Evolutionary conservation across 2,329 filamentous ascomycete genomes (phyloP), one percentile per base, ranked within the genome.

Genomic region (Fusarium oxysporum): DNA sequence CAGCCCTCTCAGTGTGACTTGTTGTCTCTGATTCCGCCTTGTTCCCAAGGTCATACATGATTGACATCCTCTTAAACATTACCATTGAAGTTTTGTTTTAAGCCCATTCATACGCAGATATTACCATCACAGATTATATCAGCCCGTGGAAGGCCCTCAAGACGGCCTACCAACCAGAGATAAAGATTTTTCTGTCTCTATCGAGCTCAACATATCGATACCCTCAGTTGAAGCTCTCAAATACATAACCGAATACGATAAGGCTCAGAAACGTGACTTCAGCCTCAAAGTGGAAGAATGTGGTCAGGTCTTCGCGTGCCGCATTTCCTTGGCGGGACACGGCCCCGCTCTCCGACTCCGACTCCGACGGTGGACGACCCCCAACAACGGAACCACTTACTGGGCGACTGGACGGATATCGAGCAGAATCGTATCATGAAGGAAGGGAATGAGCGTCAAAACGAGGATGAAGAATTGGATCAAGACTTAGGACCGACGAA

Each of bases 341-440:
- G 71, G 68, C 62, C 74, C 68, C 68, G 64, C 61, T 61, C 53
- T 53, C 58, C 47, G 40, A 54, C 37, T 44, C 58, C 43, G 43
- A 54, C 45, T 57, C 50, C 30, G 33, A 50, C 54, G 23, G 51
- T 50, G 30, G 48, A 74, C 45, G 51, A 62, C 38, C 50, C 44
- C 19, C 73, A 72, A 61, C 71, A 70, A 60, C 73, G 62, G 38
- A 54, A 59, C 35, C 62, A 64, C 16, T 64, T 77, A n/a, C 72
- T 77, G 19, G 65, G 57, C 50, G 65, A 72, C 33, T 77, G 75
- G 73, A 65, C 53, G 40, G 62, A 74, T 53, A 35, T 56, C 37
- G 75, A 68, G 21, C 66, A 73, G 30, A 54, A 57, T 11, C 28
- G 50, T 33, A 45, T 38, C 12, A 35, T 40, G 3, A 37, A 51